Percentiles rank a stretch among this genome's conserved stretches.
Evolutionary conservation across 73 alveolate genomes (phyloP).

Genomic region (Uronychia binucleata): DNA sequence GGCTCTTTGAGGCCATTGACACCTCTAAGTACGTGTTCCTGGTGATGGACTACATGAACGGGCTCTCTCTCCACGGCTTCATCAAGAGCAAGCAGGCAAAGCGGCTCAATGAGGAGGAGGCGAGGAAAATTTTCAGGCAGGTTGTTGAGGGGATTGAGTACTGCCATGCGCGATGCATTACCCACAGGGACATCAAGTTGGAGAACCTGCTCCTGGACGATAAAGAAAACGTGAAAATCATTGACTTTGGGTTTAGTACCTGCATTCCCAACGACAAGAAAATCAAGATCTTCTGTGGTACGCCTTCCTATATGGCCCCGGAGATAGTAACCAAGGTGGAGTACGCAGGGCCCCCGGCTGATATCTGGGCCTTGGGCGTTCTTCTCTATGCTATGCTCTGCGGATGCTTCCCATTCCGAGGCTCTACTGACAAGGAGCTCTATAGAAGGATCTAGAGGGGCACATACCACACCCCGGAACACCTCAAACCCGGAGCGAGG

Average conservation of each 20-base stretch:
- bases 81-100: constrained; percentile 60
- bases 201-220: constrained; percentile 85
- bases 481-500: constrained; percentile 16
- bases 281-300: constrained; percentile 83
- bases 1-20: constrained; percentile 82
- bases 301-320: constrained; percentile 92
- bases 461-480: constrained; percentile 47
- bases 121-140: constrained; percentile 77
- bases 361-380: constrained; percentile 88
- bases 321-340: constrained; percentile 72
- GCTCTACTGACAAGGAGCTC: constrained; percentile 73
- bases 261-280: constrained; percentile 75
- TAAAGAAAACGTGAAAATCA: constrained; percentile 71
- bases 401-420: constrained; percentile 77
- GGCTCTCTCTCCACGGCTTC: constrained; percentile 81
- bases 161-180: constrained; percentile 80
- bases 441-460: constrained; percentile 69
- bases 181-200: constrained; percentile 88
- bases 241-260: constrained; percentile 88
- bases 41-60: constrained; percentile 88
- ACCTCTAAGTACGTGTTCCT: constrained; percentile 79
- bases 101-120: constrained; percentile 83
- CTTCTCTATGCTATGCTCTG: constrained; percentile 68
- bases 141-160: constrained; percentile 77
- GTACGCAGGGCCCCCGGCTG: constrained; percentile 80